phyloP scores from a whole-genome alignment of 495 filamentous ascomycete genomes.

The Evansstolkia leycettana region DNA sequence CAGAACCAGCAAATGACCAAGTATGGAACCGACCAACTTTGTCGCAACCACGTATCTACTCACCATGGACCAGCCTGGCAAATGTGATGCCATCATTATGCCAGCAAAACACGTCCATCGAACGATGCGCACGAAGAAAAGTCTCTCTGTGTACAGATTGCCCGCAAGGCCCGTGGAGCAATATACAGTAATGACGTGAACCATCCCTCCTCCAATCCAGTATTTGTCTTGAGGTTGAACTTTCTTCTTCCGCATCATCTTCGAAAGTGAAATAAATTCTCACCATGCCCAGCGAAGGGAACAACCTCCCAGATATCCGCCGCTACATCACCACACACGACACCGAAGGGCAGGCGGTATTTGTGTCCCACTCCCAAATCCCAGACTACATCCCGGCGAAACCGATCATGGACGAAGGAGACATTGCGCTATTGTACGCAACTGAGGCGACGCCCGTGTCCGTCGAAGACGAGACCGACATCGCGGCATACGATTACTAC shows the following conservation, averaged over 20 bases:
- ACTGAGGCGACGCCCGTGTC: constrained; percentile 18
- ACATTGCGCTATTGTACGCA: constrained; percentile 27
- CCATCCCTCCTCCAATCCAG: too few species aligned
- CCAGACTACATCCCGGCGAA: constrained; percentile 20
- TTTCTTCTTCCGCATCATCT: too few species aligned
- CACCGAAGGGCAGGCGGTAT: constrained; percentile 25
- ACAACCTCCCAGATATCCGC: constrained; percentile 23
- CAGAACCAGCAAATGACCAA: too few species aligned
- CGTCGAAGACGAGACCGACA: constrained; percentile 22
- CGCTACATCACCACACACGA: constrained; percentile 31
- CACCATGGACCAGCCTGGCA: background rate
- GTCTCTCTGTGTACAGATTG: too few species aligned
- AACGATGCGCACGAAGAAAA: too few species aligned
- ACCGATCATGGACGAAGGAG: constrained; percentile 21
- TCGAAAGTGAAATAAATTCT: too few species aligned
- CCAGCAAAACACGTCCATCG: too few species aligned
- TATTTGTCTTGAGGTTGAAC: too few species aligned
- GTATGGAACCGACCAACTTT: too few species aligned
- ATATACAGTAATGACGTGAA: too few species aligned
- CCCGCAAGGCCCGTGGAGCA: too few species aligned
- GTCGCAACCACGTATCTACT: too few species aligned
- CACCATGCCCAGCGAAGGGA: background rate
- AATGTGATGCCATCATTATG: constrained; percentile 14
- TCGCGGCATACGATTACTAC: constrained; percentile 22
- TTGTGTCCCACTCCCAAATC: constrained; percentile 22